Conservation (phyloP, 345 rosid genomes). For the Arabis hirsuta region DNA sequence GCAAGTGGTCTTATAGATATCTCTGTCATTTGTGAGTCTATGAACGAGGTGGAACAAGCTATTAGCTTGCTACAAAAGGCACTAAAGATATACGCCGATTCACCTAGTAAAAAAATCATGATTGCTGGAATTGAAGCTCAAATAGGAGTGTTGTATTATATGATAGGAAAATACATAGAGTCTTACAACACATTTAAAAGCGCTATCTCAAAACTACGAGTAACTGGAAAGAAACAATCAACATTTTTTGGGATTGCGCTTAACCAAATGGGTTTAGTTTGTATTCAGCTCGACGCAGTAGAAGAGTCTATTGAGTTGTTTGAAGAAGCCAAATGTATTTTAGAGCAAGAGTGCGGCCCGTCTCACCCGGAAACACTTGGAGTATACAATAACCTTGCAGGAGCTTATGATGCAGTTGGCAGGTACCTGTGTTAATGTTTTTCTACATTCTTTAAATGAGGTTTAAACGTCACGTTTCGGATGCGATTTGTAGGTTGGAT, state of each 20-base stretch:
- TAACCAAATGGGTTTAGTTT: slow-evolving; percentile 95
- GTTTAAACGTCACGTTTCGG: slow-evolving; percentile 5
- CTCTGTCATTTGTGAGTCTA: slow-evolving; percentile 85
- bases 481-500: slow-evolving; percentile 63
- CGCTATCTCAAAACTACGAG: slow-evolving; percentile 69
- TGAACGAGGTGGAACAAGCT: slow-evolving; percentile 81
- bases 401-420: slow-evolving; percentile 91
- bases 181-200: slow-evolving; percentile 70
- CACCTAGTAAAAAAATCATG: slow-evolving; percentile 80
- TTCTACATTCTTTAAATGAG: neutral
- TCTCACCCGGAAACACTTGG: slow-evolving; percentile 90
- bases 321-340: slow-evolving; percentile 76
- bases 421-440: slow-evolving; percentile 55
- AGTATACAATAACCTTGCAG: slow-evolving; percentile 91
- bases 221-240: slow-evolving; percentile 76
- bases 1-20: slow-evolving; percentile 86
- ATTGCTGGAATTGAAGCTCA: slow-evolving; percentile 93
- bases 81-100: slow-evolving; percentile 61
- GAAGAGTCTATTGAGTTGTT: slow-evolving; percentile 82
- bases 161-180: slow-evolving; percentile 79
- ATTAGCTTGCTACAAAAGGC: slow-evolving; percentile 78
- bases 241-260: slow-evolving; percentile 86
- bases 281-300: slow-evolving; percentile 69
- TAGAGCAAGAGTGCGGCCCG: slow-evolving; percentile 78
- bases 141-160: slow-evolving; percentile 86